A percentile compares a stretch with the other conserved stretches of the same genome.
Conservation (phyloP, 2,329 filamentous ascomycete species). For the Diaporthe ilicicola region DNA sequence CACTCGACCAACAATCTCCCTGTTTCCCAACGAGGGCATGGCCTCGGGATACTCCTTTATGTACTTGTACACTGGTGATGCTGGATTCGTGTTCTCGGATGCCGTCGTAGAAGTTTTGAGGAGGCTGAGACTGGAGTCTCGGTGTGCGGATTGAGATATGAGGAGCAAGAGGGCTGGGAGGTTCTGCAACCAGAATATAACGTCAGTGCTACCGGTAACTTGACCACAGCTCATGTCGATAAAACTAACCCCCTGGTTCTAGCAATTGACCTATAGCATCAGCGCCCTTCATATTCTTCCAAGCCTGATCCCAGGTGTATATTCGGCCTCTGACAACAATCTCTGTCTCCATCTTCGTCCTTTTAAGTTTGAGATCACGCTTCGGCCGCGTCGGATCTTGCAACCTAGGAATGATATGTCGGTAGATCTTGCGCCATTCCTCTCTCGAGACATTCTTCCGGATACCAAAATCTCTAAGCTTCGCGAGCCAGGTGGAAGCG, state of each 20-base stretch:
- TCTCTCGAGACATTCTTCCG: not conserved
- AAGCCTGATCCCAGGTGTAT: not conserved
- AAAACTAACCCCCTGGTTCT: not conserved
- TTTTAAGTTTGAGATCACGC: not conserved
- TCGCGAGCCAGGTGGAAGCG: not conserved
- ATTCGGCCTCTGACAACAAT: not conserved
- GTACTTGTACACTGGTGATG: too few relatives aligned
- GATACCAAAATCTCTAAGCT: not conserved
- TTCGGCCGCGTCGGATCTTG: not conserved
- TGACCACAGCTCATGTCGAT: not conserved
- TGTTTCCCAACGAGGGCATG: too few relatives aligned
- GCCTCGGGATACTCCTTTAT: too few relatives aligned
- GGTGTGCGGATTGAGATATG: not conserved
- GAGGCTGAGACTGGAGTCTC: too few relatives aligned
- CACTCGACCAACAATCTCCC: too few relatives aligned
- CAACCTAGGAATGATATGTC: not conserved
- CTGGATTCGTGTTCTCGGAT: too few relatives aligned
- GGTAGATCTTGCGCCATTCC: not conserved
- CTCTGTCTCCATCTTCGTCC: not conserved
- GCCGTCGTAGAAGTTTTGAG: too few relatives aligned
- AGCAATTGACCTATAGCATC: not conserved
- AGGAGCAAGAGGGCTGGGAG: not conserved
- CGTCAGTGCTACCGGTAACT: not conserved
- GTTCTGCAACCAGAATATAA: not conserved
- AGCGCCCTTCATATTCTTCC: constrained; percentile 3